phyloP scores from a whole-genome alignment of 2,329 filamentous ascomycete species.

The Pseudogymnoascus sp. region DNA sequence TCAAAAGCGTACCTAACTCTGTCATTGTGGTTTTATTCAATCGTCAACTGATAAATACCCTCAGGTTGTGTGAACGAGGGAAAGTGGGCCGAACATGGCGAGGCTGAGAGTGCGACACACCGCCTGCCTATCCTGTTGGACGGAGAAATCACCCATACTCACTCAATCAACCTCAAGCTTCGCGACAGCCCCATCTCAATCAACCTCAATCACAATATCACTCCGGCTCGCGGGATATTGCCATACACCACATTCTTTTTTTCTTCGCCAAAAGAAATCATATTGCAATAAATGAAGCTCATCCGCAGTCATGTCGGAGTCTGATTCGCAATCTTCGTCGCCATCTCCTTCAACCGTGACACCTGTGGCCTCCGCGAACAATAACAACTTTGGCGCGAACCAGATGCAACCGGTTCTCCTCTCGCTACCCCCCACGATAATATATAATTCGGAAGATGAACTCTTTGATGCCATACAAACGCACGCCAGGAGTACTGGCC shows the following conservation, averaged over 20 bases:
- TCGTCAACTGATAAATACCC: neutral
- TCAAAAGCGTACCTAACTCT: too few relatives aligned
- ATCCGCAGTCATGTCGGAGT: neutral
- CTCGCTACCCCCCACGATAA: neutral
- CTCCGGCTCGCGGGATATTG: neutral
- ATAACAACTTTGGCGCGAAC: neutral
- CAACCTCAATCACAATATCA: neutral
- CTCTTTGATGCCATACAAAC: constrained; percentile 2
- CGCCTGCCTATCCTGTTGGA: neutral
- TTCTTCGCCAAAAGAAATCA: neutral
- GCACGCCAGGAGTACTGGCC: constrained; percentile 1
- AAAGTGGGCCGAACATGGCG: neutral
- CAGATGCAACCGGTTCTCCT: neutral
- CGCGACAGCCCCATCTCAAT: neutral
- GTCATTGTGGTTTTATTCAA: neutral
- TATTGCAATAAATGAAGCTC: neutral
- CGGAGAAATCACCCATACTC: neutral
- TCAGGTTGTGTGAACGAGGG: neutral
- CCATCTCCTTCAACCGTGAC: neutral
- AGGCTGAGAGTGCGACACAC: neutral
- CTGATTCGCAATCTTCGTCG: neutral
- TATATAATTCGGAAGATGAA: constrained; percentile 5
- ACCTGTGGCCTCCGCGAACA: neutral
- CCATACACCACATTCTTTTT: neutral
- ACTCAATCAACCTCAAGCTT: neutral